phyloP scores from a whole-genome alignment of 371 early-diverging fungal species.

The Dinochytrium kinnereticum region DNA sequence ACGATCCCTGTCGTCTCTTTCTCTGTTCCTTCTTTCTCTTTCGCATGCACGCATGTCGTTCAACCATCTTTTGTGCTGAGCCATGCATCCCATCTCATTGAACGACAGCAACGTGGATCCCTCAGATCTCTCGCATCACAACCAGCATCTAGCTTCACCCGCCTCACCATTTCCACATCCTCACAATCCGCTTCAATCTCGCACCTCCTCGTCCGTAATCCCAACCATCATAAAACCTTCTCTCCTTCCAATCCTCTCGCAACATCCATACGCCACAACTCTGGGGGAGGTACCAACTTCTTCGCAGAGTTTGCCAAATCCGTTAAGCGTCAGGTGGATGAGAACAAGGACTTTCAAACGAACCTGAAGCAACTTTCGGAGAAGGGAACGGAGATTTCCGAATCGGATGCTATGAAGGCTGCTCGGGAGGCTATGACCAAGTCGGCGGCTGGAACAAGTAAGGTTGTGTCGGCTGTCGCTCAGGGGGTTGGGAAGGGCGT shows the following conservation, averaged over 20 bases:
- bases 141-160: no score
- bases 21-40: background rate
- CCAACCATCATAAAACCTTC: background rate
- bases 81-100: no score
- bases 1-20: no score
- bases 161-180: background rate
- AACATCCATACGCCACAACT: background rate
- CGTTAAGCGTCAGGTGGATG: conserved; percentile 86
- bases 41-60: background rate
- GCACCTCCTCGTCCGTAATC: background rate
- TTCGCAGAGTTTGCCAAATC: conserved; percentile 75
- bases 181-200: background rate
- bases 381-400: conserved; percentile 74
- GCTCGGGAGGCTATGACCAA: conserved; percentile 84
- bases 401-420: conserved; percentile 85
- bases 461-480: conserved; percentile 45
- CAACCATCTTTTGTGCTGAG: background rate
- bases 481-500: conserved; percentile 60
- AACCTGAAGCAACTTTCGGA: conserved; percentile 89
- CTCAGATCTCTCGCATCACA: background rate
- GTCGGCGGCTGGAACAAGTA: conserved; percentile 68
- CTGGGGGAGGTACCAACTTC: conserved; percentile 25
- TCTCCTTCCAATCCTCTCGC: background rate
- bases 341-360: conserved; percentile 88
- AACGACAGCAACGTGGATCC: background rate